Percentiles rank a stretch among this genome's conserved stretches.
Evolutionary conservation across 2,329 filamentous ascomycete species (phyloP).

Genomic region (Pseudogymnoascus sp.): DNA sequence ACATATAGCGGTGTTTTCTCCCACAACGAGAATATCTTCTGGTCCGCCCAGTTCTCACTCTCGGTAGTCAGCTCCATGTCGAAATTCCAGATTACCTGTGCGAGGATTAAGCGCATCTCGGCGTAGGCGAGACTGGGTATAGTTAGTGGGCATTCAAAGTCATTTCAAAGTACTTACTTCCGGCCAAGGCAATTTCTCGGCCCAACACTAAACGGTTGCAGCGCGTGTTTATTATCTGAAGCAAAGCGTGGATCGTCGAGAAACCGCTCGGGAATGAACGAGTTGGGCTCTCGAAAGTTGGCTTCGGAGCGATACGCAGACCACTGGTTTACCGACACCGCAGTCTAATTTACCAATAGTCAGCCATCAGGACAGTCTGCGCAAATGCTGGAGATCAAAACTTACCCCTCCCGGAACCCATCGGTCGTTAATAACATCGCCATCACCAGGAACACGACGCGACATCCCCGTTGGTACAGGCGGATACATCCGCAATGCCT

Average conservation of each 20-base stretch:
- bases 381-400: not conserved
- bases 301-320: slow-evolving; percentile 20
- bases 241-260: slow-evolving; percentile 15
- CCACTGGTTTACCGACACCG: slow-evolving; percentile 22
- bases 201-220: slow-evolving; percentile 15
- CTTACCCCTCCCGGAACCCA: slow-evolving; percentile 16
- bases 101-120: slow-evolving; percentile 19
- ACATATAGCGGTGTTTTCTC: slow-evolving; percentile 17
- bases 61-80: slow-evolving; percentile 15
- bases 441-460: slow-evolving; percentile 13
- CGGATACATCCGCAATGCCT: slow-evolving; percentile 36
- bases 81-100: slow-evolving; percentile 24
- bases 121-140: slow-evolving; percentile 14
- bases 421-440: slow-evolving; percentile 15
- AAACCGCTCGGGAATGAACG: slow-evolving; percentile 28
- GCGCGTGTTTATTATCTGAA: slow-evolving; percentile 12
- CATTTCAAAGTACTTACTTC: slow-evolving; percentile 11
- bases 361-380: not conserved
- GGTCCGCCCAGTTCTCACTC: slow-evolving; percentile 13
- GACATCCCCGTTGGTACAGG: slow-evolving; percentile 12
- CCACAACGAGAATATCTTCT: slow-evolving; percentile 17
- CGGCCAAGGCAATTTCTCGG: slow-evolving; percentile 16
- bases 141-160: not conserved
- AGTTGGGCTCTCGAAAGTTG: slow-evolving; percentile 17
- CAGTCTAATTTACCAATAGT: slow-evolving; percentile 5